Conservation (phyloP, 805 yeast genomes). For the Jamesozyma piceae region DNA sequence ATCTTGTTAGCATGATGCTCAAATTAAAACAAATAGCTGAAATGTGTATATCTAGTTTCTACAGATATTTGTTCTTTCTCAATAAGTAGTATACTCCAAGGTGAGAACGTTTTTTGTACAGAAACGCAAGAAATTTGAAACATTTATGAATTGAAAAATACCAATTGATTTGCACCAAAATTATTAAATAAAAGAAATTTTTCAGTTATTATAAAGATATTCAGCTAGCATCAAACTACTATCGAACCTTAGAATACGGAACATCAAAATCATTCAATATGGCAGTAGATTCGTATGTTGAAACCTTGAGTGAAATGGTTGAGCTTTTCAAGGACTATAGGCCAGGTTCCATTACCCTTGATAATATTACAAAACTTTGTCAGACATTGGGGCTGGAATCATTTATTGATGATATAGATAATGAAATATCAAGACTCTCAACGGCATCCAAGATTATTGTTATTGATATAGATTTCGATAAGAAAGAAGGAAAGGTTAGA, state of each 20-base stretch:
- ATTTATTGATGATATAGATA: slow-evolving; percentile 26
- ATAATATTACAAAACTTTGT: slow-evolving; percentile 28
- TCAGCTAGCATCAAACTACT: background rate
- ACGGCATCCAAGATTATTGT: slow-evolving; percentile 32
- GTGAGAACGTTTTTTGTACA: background rate
- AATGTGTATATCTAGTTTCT: no score
- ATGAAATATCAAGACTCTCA: slow-evolving; percentile 23
- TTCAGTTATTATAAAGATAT: background rate
- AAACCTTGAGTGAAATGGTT: slow-evolving; percentile 24
- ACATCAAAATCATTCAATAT: slow-evolving; percentile 4
- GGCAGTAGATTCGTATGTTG: slow-evolving; percentile 22
- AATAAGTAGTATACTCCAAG: no score
- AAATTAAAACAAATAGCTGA: no score
- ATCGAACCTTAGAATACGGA: background rate
- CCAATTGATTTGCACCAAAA: background rate
- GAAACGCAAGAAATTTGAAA: background rate
- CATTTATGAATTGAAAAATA: background rate
- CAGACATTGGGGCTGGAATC: slow-evolving; percentile 29
- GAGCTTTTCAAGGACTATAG: slow-evolving; percentile 25
- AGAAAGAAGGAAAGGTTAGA: slow-evolving; percentile 17
- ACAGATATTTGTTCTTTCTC: no score
- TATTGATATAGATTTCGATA: slow-evolving; percentile 30
- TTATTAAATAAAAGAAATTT: background rate
- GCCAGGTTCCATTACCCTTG: slow-evolving; percentile 27
- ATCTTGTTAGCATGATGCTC: no score